Evolutionary conservation across 805 yeast species (phyloP).

Genomic region (Ogataea paradorogensis): DNA sequence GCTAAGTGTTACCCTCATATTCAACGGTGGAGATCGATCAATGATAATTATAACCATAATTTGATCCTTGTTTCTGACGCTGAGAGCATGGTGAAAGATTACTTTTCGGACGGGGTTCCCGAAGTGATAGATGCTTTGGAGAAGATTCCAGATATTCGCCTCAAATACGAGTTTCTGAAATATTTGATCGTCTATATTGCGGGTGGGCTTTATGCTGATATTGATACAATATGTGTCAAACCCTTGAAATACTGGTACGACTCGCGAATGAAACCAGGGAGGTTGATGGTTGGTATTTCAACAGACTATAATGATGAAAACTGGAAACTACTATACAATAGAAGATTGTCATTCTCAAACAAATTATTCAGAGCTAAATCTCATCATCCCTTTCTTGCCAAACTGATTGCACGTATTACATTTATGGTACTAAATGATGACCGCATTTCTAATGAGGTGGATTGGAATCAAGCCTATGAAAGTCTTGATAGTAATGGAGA

Average conservation of each 20-base stretch:
- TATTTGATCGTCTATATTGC: conserved; percentile 46
- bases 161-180: conserved; percentile 52
- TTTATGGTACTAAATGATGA: conserved; percentile 19
- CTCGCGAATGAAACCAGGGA: conserved; percentile 22
- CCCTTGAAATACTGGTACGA: conserved; percentile 34
- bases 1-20: conserved; percentile 16
- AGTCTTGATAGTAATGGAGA: conserved; percentile 32
- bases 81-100: conserved; percentile 16
- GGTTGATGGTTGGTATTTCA: conserved; percentile 30
- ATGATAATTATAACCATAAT: conserved; percentile 24
- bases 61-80: conserved; percentile 19
- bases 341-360: conserved; percentile 31
- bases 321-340: conserved; percentile 33
- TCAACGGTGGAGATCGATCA: conserved; percentile 22
- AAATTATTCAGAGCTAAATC: conserved; percentile 30
- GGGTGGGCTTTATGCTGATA: conserved; percentile 58
- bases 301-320: conserved; percentile 31
- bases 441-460: conserved; percentile 12
- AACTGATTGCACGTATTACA: conserved; percentile 29
- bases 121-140: conserved; percentile 46
- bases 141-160: conserved; percentile 44
- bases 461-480: conserved; percentile 30
- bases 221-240: conserved; percentile 49
- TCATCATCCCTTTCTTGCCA: conserved; percentile 35
- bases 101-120: conserved; percentile 34